Evolutionary conservation across 2,329 filamentous ascomycete genomes (phyloP).

Genomic region (Fusarium secorum): DNA sequence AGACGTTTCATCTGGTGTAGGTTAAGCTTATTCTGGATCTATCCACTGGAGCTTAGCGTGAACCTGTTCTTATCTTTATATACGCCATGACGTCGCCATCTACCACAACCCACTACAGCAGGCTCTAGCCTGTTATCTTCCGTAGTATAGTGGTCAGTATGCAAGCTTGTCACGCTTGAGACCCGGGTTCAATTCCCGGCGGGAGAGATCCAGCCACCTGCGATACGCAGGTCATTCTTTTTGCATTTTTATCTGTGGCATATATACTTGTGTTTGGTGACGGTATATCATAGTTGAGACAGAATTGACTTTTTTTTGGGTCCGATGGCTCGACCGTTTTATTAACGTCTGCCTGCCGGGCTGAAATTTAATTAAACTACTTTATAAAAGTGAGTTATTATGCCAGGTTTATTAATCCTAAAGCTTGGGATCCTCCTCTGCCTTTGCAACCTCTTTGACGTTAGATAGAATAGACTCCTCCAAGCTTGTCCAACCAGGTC

Average conservation of each 20-base stretch:
- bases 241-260: neutral
- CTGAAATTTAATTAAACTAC: neutral
- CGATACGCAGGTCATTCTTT: neutral
- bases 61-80: fast-evolving
- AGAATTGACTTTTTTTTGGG: neutral
- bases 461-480: constrained; percentile 6
- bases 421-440: neutral
- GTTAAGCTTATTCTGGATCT: too few species aligned
- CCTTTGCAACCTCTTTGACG: neutral
- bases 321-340: fast-evolving
- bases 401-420: neutral
- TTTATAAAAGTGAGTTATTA: neutral
- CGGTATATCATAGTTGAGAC: too few species aligned
- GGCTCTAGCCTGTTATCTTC: neutral
- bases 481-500: constrained; percentile 23
- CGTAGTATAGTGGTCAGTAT: neutral
- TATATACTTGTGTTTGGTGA: neutral
- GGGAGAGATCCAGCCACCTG: neutral
- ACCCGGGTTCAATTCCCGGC: neutral
- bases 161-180: neutral
- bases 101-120: neutral
- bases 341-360: fast-evolving
- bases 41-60: neutral
- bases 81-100: fast-evolving
- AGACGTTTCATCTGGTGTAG: neutral